A percentile compares a stretch with the other conserved stretches of the same genome.
phyloP scores from a whole-genome alignment of 352 stramenopile genomes.

The Pythium folliculosum region DNA sequence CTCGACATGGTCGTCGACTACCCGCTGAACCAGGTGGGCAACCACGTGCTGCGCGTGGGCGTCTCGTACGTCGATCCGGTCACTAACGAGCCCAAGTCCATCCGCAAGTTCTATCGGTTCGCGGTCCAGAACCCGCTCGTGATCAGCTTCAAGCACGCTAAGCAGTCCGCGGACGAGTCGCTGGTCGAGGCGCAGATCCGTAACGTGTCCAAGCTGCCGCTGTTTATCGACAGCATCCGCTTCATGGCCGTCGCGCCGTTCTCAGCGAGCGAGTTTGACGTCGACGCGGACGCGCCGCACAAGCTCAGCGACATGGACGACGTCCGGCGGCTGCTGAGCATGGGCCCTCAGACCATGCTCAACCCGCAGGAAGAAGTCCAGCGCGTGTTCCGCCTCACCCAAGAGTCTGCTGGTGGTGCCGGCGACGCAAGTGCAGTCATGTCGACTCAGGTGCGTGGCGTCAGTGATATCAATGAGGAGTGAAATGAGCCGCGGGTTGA shows the following conservation, averaged over 20 bases:
- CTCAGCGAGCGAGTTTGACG: constrained; percentile 40
- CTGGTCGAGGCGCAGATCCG: constrained; percentile 82
- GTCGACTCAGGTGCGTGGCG: background rate
- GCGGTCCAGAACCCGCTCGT: constrained; percentile 88
- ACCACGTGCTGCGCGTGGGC: constrained; percentile 82
- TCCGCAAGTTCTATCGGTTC: constrained; percentile 93
- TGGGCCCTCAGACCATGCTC: constrained; percentile 55
- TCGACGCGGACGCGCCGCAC: constrained; percentile 16
- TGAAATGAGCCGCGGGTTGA: background rate
- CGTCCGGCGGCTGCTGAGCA: constrained; percentile 34
- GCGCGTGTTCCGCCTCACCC: constrained; percentile 60
- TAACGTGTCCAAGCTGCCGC: constrained; percentile 79
- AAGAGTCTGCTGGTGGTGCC: constrained; percentile 35
- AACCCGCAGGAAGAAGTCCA: constrained; percentile 82
- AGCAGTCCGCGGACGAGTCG: constrained; percentile 43
- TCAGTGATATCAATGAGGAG: background rate
- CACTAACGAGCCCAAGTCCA: constrained; percentile 78
- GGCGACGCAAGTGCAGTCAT: constrained; percentile 14
- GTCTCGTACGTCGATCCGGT: constrained; percentile 76
- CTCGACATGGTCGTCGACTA: constrained; percentile 93
- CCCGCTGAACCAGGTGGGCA: constrained; percentile 86
- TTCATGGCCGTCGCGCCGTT: constrained; percentile 73
- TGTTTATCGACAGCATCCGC: constrained; percentile 83
- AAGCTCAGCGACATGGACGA: constrained; percentile 19
- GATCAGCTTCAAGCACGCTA: constrained; percentile 83